Evolutionary conservation across 192 early-diverging fungal species (phyloP).

Genomic region (Backusella macrospora): DNA sequence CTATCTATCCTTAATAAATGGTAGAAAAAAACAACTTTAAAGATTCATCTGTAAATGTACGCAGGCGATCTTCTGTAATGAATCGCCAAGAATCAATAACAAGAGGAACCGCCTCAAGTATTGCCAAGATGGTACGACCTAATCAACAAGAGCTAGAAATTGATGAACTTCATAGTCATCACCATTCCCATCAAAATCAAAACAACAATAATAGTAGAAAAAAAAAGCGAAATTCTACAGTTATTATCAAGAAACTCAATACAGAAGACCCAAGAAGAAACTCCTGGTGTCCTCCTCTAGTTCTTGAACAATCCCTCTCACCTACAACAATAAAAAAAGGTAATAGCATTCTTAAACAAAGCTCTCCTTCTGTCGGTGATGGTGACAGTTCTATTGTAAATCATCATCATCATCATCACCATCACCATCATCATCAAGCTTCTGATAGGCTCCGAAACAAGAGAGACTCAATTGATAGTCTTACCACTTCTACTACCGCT

Average conservation of each 20-base stretch:
- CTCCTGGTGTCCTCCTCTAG: background rate
- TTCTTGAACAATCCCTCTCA: too few relatives aligned
- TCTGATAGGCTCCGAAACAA: background rate
- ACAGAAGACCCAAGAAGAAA: slow-evolving; percentile 1
- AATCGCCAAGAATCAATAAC: slow-evolving; percentile 9
- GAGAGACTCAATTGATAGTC: slow-evolving; percentile 4
- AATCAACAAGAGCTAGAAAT: background rate
- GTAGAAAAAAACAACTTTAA: background rate
- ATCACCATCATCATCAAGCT: background rate
- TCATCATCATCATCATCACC: background rate
- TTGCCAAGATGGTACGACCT: slow-evolving; percentile 13
- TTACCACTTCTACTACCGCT: slow-evolving; percentile 10
- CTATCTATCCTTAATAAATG: background rate
- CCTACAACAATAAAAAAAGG: background rate
- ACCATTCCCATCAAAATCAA: background rate
- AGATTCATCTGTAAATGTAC: background rate
- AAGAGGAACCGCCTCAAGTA: slow-evolving; percentile 15
- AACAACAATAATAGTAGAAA: background rate
- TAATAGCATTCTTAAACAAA: background rate
- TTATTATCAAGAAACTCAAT: background rate
- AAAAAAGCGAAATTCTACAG: background rate
- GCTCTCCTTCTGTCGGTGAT: background rate
- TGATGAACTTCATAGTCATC: background rate
- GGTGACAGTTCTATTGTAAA: background rate
- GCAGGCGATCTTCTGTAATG: background rate